Percentiles rank a stretch among this genome's conserved stretches.
Conservation (phyloP, 352 stramenopile species). For the Phytophthora chlamydospora region DNA sequence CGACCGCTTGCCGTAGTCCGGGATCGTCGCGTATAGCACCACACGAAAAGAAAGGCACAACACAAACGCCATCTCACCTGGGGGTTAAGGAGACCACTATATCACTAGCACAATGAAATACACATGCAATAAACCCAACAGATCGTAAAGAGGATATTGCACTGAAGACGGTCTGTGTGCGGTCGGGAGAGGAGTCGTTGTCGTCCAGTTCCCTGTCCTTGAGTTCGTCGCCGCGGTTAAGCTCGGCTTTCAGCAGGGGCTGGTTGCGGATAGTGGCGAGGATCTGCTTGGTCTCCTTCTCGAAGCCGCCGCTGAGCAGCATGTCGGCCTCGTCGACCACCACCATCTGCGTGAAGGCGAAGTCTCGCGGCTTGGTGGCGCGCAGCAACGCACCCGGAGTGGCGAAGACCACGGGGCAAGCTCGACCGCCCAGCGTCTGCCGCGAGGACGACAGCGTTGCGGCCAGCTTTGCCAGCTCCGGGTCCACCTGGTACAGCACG, state of each 20-base stretch:
- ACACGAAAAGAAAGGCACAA: conserved; percentile 24
- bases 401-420: conserved; percentile 63
- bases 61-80: conserved; percentile 1
- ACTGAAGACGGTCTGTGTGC: conserved; percentile 79
- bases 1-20: conserved; percentile 77
- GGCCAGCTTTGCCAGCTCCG: conserved; percentile 42
- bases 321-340: conserved; percentile 87
- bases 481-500: conserved; percentile 51
- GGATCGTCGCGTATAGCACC: conserved; percentile 67
- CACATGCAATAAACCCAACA: not conserved
- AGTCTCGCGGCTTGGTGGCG: conserved; percentile 67
- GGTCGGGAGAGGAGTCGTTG: conserved; percentile 29
- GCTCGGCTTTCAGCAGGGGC: conserved; percentile 45
- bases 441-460: conserved; percentile 63
- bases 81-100: conserved; percentile 32
- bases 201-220: conserved; percentile 21
- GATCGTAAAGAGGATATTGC: conserved; percentile 64
- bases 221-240: conserved; percentile 44
- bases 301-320: conserved; percentile 75
- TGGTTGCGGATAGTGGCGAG: conserved; percentile 83
- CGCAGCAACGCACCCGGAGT: conserved; percentile 71
- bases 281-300: conserved; percentile 84
- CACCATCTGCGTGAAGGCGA: conserved; percentile 77
- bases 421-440: conserved; percentile 44
- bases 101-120: conserved; percentile 3